phyloP scores from a whole-genome alignment of 148 eudicot genomes.

The Camellia sinensis region DNA sequence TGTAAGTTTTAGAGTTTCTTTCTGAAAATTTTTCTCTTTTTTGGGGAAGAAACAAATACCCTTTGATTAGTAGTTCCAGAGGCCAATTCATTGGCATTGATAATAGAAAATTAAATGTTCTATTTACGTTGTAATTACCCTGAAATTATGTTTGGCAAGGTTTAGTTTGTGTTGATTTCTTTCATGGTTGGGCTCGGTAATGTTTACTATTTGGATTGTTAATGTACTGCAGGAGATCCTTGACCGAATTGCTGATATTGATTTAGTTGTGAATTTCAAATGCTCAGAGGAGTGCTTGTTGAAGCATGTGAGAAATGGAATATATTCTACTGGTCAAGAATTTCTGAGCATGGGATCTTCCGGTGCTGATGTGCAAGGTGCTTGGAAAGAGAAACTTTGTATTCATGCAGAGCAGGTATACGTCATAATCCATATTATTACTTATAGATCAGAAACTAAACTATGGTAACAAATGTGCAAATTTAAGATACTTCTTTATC shows the following conservation, averaged over 20 bases:
- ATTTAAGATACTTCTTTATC: not conserved
- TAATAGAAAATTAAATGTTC: too few species aligned
- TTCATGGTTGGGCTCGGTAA: too few species aligned
- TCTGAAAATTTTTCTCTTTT: not conserved
- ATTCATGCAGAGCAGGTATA: slow-evolving; percentile 67
- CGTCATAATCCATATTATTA: not conserved
- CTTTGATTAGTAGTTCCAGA: not conserved
- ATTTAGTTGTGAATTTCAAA: slow-evolving; percentile 81
- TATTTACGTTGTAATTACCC: too few species aligned
- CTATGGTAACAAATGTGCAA: too few species aligned
- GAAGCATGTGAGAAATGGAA: slow-evolving; percentile 31
- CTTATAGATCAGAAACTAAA: not conserved
- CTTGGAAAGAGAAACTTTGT: slow-evolving; percentile 54
- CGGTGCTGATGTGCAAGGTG: slow-evolving; percentile 24
- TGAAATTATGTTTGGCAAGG: too few species aligned
- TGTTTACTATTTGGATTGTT: not conserved
- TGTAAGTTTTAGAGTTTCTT: slow-evolving; percentile 44
- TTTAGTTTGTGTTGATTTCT: too few species aligned
- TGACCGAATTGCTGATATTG: slow-evolving; percentile 75
- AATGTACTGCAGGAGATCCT: slow-evolving; percentile 67
- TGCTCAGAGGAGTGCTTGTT: slow-evolving; percentile 39
- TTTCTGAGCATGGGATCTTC: slow-evolving; percentile 32
- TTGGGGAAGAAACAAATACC: not conserved
- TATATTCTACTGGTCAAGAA: slow-evolving; percentile 32
- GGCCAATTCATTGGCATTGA: too few species aligned